phyloP scores from a whole-genome alignment of 2,329 filamentous ascomycete genomes.

The Alternaria alternata region DNA sequence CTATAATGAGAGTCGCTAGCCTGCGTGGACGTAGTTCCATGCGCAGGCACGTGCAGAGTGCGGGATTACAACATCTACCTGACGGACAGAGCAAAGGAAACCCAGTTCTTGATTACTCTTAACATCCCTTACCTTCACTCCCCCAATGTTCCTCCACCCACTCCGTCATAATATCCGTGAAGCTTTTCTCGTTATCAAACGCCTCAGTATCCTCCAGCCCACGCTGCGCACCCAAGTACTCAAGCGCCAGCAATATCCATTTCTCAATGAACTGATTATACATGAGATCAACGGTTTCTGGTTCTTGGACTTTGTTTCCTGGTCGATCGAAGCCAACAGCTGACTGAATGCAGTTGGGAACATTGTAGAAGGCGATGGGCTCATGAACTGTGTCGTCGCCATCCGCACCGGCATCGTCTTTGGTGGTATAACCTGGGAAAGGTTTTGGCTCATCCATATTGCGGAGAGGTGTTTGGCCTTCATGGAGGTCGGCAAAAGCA shows the following conservation, averaged over 20 bases:
- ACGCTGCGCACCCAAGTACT: slow-evolving; percentile 63
- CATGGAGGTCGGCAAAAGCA: slow-evolving; percentile 8
- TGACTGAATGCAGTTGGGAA: slow-evolving; percentile 85
- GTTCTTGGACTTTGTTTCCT: slow-evolving; percentile 54
- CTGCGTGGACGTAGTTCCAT: neutral
- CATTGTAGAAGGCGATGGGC: slow-evolving; percentile 74
- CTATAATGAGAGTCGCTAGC: slow-evolving; percentile 2
- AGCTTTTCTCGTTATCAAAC: slow-evolving; percentile 62
- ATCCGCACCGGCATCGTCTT: slow-evolving; percentile 80
- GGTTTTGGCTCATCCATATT: slow-evolving; percentile 43
- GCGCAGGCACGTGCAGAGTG: neutral
- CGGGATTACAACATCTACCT: neutral
- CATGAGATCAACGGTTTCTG: slow-evolving; percentile 82
- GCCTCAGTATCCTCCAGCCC: slow-evolving; percentile 59
- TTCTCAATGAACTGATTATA: slow-evolving; percentile 92
- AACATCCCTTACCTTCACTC: slow-evolving; percentile 23
- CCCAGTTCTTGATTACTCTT: neutral
- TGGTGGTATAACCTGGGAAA: slow-evolving; percentile 86
- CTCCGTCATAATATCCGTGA: slow-evolving; percentile 66
- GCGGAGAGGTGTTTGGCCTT: slow-evolving; percentile 22
- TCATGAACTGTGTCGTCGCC: slow-evolving; percentile 91
- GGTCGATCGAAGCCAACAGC: slow-evolving; percentile 63
- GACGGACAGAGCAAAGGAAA: neutral
- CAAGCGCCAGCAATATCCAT: slow-evolving; percentile 79
- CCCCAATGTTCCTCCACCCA: slow-evolving; percentile 68